Percentiles rank a stretch among this genome's conserved stretches.
Conservation (phyloP, 2,329 filamentous ascomycete species). For the Ilyonectria robusta region DNA sequence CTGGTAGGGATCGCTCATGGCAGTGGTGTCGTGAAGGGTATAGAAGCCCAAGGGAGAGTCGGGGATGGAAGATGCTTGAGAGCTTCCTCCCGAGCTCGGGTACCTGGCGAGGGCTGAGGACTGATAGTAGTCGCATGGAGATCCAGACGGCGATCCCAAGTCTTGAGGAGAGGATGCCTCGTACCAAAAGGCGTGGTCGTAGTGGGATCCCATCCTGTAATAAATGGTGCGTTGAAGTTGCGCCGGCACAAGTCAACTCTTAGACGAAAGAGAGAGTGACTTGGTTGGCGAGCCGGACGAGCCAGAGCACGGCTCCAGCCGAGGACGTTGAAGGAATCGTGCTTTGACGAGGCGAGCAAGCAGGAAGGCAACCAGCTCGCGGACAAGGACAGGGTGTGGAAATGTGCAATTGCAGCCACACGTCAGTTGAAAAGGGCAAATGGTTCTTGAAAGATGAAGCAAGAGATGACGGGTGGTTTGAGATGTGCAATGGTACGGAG, state of each 20-base stretch:
- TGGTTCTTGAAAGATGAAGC: constrained; percentile 32
- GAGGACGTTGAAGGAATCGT: constrained; percentile 11
- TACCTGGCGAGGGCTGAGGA: constrained; percentile 48
- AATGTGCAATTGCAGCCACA: constrained; percentile 33
- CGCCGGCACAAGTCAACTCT: constrained; percentile 25
- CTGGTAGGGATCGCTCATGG: constrained; percentile 29
- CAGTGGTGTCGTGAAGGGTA: constrained; percentile 31
- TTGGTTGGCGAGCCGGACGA: background rate
- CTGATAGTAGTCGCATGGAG: constrained; percentile 38
- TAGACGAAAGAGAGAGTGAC: constrained; percentile 3
- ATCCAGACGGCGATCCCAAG: constrained; percentile 37
- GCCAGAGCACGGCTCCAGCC: constrained; percentile 12
- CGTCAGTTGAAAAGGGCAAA: constrained; percentile 35
- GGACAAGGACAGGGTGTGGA: constrained; percentile 11
- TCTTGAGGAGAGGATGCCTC: constrained; percentile 39
- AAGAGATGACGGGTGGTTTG: constrained; percentile 15
- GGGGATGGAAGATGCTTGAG: constrained; percentile 45
- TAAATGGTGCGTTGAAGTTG: constrained; percentile 10
- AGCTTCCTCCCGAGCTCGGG: constrained; percentile 50
- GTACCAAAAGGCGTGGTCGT: constrained; percentile 33
- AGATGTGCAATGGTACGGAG: constrained; percentile 28
- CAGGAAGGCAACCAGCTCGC: constrained; percentile 22
- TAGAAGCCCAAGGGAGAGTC: constrained; percentile 47
- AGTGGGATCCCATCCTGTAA: constrained; percentile 37
- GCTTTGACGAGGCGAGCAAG: constrained; percentile 33